Base-by-base conservation (phyloP, 2,329 filamentous ascomycete species). In the Tolypocladium tropicale region DNA sequence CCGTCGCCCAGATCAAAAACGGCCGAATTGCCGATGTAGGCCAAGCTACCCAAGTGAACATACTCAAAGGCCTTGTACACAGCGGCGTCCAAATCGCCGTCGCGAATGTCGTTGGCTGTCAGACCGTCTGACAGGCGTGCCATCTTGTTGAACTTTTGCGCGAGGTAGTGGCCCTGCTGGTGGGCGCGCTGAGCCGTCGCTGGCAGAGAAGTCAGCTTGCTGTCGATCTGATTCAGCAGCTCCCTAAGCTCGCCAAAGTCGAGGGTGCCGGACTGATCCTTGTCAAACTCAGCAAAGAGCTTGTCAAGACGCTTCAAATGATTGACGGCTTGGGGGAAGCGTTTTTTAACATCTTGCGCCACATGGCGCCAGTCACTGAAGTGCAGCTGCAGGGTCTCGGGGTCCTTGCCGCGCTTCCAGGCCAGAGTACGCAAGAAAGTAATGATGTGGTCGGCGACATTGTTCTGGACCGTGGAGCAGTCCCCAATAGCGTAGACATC, bases 401-500 rank as follows among this genome's bases (percentile, higher is more conserved):
- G 93, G 65, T 97, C 89, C 65, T 88, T 88, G 68, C 92, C 93
- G 61, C 88, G 90, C 72, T 96, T 93, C 85, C 89, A 96, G 11
- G 94, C 91, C 2, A 95, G 79, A 18, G 85, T 90, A 59, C 91
- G 90, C 12, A 99, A 80, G 74, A 97, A 99, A 23, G 84, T 87
- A 52, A 96, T 80, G 64, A 99, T 86, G 73, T 96, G 87, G 67
- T 95, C 90, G 3, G 92, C 89, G 2, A 97, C 79, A 64, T 99
- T 99, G 76, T 99, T 99, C 68, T 99, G 95, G 0, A 99, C 93
- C 0, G 95, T 99, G 7, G 90, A 80, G 74, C 94, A 97, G 73
- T 99, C 94, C 16, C 94, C 94, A 59, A 99, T 91, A 52, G 92
- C 92, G 67, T 99, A 99, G 25, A 99, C 91, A 59, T 97, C 93